Conservation (phyloP, 441 rosid species). For the Flueggea neowawraea region DNA sequence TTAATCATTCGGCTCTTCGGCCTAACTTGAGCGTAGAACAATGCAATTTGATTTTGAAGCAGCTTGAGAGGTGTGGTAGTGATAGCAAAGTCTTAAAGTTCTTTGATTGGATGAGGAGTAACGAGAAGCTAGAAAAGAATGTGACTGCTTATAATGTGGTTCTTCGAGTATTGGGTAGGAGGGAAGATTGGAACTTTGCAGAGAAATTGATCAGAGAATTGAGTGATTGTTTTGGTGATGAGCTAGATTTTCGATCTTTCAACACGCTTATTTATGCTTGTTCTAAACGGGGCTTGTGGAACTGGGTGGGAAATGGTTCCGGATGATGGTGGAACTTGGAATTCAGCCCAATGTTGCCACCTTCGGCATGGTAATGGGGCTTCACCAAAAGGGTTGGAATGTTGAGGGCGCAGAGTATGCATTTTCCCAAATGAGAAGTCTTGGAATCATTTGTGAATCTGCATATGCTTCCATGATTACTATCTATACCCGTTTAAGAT, state of each 20-base stretch:
- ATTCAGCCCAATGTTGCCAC: slow-evolving; percentile 76
- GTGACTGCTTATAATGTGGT: slow-evolving; percentile 56
- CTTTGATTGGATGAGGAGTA: slow-evolving; percentile 80
- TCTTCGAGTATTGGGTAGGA: slow-evolving; percentile 70
- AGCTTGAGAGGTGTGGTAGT: slow-evolving; percentile 52
- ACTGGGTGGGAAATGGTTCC: slow-evolving; percentile 65
- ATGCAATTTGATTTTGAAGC: slow-evolving; percentile 59
- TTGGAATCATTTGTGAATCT: slow-evolving; percentile 62
- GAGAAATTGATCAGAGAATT: slow-evolving; percentile 50
- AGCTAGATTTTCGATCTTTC: slow-evolving; percentile 53
- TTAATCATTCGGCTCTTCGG: slow-evolving; percentile 41
- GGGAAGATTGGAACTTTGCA: slow-evolving; percentile 67
- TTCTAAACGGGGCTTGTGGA: slow-evolving; percentile 49
- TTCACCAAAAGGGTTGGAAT: slow-evolving; percentile 72
- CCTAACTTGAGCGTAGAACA: slow-evolving; percentile 46
- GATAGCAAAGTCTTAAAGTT: slow-evolving; percentile 54
- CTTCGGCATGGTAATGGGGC: slow-evolving; percentile 84
- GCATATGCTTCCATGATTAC: slow-evolving; percentile 93
- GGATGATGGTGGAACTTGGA: slow-evolving; percentile 67
- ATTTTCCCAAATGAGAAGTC: slow-evolving; percentile 63
- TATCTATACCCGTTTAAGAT: slow-evolving; percentile 68
- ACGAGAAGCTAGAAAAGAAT: slow-evolving; percentile 61
- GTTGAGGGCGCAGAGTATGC: slow-evolving; percentile 71
- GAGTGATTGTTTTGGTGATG: slow-evolving; percentile 24
- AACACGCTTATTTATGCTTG: slow-evolving; percentile 71